A percentile compares a stretch with the other conserved stretches of the same genome.
These are phyloP conservation scores for Cunninghamia lanceolata DNA, from an alignment of 75 land plant species.

Conservation along the genomic window DNA sequence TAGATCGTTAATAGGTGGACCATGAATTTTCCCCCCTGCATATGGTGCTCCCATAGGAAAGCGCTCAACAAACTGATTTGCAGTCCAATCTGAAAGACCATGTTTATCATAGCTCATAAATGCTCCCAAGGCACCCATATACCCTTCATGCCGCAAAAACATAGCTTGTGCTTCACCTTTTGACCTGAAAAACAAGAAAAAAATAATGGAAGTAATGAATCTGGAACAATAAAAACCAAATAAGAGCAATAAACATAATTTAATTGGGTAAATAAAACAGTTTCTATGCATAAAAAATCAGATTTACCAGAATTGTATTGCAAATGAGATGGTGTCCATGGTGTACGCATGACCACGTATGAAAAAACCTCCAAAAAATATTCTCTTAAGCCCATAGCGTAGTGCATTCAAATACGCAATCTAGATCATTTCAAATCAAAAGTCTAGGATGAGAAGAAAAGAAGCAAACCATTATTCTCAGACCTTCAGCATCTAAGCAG, in stretches of 20 bases:
- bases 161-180: slow-evolving; percentile 96
- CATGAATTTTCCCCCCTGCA: slow-evolving; percentile 80
- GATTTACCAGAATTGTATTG: slow-evolving; percentile 85
- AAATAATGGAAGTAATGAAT: background rate
- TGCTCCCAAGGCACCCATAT: slow-evolving; percentile 95
- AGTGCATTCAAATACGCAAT: slow-evolving; percentile 91
- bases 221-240: background rate
- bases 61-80: slow-evolving; percentile 94
- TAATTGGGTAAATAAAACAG: background rate
- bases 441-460: slow-evolving; percentile 4
- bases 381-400: slow-evolving; percentile 88
- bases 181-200: slow-evolving; percentile 48
- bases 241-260: background rate
- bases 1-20: slow-evolving; percentile 88
- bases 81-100: slow-evolving; percentile 82
- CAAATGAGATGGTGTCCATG: slow-evolving; percentile 99
- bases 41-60: slow-evolving; percentile 99
- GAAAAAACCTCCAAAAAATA: slow-evolving; percentile 98
- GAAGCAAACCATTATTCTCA: background rate
- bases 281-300: background rate
- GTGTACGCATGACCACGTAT: slow-evolving; percentile 99
- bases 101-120: slow-evolving; percentile 98
- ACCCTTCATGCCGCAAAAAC: slow-evolving; percentile 99
- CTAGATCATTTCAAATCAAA: slow-evolving; percentile 29
- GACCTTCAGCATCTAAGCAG: background rate